A percentile compares a stretch with the other conserved stretches of the same genome.
phyloP scores from a whole-genome alignment of 1,139 yeast species.

The Schwanniomyces etchellsii region DNA sequence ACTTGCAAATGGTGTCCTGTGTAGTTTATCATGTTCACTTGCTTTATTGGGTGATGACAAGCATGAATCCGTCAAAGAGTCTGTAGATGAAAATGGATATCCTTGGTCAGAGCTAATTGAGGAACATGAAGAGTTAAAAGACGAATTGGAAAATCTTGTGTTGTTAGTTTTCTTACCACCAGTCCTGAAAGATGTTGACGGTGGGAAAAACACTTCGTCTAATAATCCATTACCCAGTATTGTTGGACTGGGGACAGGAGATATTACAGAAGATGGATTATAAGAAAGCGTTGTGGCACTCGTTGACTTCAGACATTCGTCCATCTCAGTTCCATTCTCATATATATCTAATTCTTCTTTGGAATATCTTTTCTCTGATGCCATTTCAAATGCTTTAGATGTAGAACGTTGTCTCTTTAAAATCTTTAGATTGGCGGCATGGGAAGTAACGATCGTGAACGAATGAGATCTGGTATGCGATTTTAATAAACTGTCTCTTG shows the following conservation, averaged over 20 bases:
- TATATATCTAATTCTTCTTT: neutral
- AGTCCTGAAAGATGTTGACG: slow-evolving; percentile 22
- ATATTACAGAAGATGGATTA: slow-evolving; percentile 14
- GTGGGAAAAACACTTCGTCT: slow-evolving; percentile 28
- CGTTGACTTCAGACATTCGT: slow-evolving; percentile 10
- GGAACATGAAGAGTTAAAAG: slow-evolving; percentile 22
- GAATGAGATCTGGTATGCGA: slow-evolving; percentile 22
- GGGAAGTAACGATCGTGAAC: slow-evolving; percentile 27
- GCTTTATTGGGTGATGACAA: slow-evolving; percentile 20
- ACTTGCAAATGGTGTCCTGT: too few relatives aligned
- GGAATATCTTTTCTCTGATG: slow-evolving; percentile 1
- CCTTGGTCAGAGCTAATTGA: slow-evolving; percentile 21
- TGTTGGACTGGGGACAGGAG: slow-evolving; percentile 5
- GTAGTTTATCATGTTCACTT: slow-evolving; percentile 13
- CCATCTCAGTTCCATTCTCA: neutral
- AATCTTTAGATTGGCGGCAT: slow-evolving; percentile 25
- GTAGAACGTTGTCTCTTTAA: slow-evolving; percentile 31
- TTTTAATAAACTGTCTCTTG: neutral
- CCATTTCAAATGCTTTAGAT: neutral
- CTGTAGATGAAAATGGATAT: slow-evolving; percentile 21
- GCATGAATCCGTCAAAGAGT: slow-evolving; percentile 21
- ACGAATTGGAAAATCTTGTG: slow-evolving; percentile 14
- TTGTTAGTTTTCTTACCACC: slow-evolving; percentile 15
- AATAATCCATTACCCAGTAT: slow-evolving; percentile 2
- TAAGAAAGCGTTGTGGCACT: slow-evolving; percentile 19